Evolutionary conservation across 169 alveolate species (phyloP), one percentile per base, ranked within the genome.

Genomic region (Toxoplasma gondii): DNA sequence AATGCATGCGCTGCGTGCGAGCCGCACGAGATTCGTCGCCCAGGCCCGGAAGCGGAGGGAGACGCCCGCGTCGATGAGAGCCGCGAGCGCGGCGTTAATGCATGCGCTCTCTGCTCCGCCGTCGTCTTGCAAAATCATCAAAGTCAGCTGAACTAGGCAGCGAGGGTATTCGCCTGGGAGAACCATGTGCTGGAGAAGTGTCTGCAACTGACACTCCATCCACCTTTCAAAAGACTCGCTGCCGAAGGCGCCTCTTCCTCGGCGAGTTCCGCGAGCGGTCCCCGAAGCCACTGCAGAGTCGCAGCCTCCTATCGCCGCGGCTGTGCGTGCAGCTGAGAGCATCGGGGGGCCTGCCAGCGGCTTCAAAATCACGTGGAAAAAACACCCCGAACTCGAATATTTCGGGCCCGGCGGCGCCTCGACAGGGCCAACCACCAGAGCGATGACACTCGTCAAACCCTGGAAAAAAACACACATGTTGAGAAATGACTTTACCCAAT

Each of bases 71-170:
- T 86, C 69, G 44, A 86, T 43, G 44, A 49, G 64, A 10, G 91
- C 91, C 31, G 91, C 91, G 12, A 86, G 19, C 2, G 91, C 78
- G 53, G 91, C 91, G 78, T 86, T 86, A 45, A 39, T 24, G 44
- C 91, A 86, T 7, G 41, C 49, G 45, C 64, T 49, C 80, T 86
- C 91, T 9, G 41, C 58, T 17, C 80, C 78, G 53, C 91, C 91
- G 44, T 86, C 91, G 78, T 86, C 91, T 69, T 86, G 91, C 74
- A 39, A 78, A 39, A 86, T 41, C 91, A 86, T 31, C 44, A 86
- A n/a, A 0, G 58, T 45, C 44, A 86, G 64, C n/a, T 86, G 91
- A 45, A 86, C 31, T n/a, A 45, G 80, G 31, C 91, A 86, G 29
- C 91, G 91, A 78, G 91, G 91, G 34, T 39, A 86, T 44, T 44